Conservation (phyloP, 306 rosid species). For the Cicer arietinum region DNA sequence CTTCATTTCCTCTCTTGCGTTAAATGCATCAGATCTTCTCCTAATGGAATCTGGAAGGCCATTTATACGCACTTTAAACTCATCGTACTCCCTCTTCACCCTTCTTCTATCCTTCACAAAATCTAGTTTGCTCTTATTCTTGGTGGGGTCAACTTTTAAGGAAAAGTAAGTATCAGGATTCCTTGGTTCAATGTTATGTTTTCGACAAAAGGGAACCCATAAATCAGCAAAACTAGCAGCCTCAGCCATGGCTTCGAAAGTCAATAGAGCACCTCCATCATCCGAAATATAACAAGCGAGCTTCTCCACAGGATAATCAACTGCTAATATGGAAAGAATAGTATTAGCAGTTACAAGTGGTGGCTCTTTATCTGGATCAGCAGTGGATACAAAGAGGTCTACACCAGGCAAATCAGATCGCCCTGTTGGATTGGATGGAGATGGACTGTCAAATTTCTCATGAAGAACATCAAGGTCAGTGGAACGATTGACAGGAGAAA, state of each 20-base stretch:
- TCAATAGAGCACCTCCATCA: constrained; percentile 63
- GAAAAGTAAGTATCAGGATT: constrained; percentile 56
- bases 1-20: constrained; percentile 68
- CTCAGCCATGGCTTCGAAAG: constrained; percentile 68
- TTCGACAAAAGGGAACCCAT: constrained; percentile 66
- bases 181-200: constrained; percentile 58
- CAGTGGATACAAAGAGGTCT: constrained; percentile 59
- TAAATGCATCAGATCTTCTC: constrained; percentile 65
- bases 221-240: constrained; percentile 65
- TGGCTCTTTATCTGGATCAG: constrained; percentile 65
- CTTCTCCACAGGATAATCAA: constrained; percentile 64
- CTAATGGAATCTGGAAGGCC: constrained; percentile 62
- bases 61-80: constrained; percentile 61
- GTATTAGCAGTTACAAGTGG: constrained; percentile 60
- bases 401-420: constrained; percentile 58
- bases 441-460: constrained; percentile 58
- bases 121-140: constrained; percentile 56
- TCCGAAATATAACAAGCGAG: constrained; percentile 58
- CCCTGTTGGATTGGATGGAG: constrained; percentile 60
- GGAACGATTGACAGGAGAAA: constrained; percentile 49
- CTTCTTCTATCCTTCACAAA: constrained; percentile 62
- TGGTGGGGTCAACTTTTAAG: constrained; percentile 59
- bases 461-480: constrained; percentile 55
- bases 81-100: constrained; percentile 64
- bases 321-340: constrained; percentile 57